phyloP scores from a whole-genome alignment of 441 rosid genomes.

The Syzygium malaccense region DNA sequence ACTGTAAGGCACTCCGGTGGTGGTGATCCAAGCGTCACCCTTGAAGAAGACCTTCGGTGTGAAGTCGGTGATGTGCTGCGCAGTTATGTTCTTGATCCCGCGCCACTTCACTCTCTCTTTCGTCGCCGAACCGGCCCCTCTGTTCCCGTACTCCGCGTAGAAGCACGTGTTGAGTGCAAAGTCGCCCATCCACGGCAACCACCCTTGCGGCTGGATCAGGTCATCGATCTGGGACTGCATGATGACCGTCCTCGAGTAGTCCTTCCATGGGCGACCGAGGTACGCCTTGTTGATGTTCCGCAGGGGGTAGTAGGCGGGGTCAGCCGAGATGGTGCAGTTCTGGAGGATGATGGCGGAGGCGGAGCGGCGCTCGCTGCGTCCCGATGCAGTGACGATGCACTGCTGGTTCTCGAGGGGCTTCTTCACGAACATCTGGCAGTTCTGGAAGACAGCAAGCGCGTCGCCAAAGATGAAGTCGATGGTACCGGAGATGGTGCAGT shows the following conservation, averaged over 20 bases:
- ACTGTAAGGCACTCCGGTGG: slow-evolving; percentile 47
- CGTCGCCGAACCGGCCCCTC: slow-evolving; percentile 52
- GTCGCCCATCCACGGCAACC: slow-evolving; percentile 43
- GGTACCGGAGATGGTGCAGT: slow-evolving; percentile 65
- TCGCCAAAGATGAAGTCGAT: slow-evolving; percentile 71
- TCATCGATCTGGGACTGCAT: slow-evolving; percentile 49
- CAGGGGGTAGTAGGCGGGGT: slow-evolving; percentile 23
- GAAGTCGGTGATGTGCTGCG: slow-evolving; percentile 17
- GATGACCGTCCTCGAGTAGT: slow-evolving; percentile 47
- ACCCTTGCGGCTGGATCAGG: slow-evolving; percentile 56
- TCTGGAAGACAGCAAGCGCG: slow-evolving; percentile 47
- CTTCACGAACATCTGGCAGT: slow-evolving; percentile 45
- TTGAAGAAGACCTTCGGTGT: slow-evolving; percentile 26
- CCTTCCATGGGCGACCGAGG: slow-evolving; percentile 75
- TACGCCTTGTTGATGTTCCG: slow-evolving; percentile 32
- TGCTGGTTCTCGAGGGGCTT: slow-evolving; percentile 39
- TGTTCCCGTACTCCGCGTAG: slow-evolving; percentile 46
- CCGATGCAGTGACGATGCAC: slow-evolving; percentile 63
- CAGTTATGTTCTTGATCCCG: slow-evolving; percentile 32
- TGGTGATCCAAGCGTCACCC: slow-evolving; percentile 44
- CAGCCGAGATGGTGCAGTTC: slow-evolving; percentile 52
- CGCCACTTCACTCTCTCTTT: slow-evolving; percentile 47
- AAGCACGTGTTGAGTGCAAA: slow-evolving; percentile 42
- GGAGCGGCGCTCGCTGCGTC: slow-evolving; percentile 31
- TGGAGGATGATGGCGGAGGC: slow-evolving; percentile 52